Evolutionary conservation across 2,329 filamentous ascomycete species (phyloP).

Genomic region (Beauveria caledonica): DNA sequence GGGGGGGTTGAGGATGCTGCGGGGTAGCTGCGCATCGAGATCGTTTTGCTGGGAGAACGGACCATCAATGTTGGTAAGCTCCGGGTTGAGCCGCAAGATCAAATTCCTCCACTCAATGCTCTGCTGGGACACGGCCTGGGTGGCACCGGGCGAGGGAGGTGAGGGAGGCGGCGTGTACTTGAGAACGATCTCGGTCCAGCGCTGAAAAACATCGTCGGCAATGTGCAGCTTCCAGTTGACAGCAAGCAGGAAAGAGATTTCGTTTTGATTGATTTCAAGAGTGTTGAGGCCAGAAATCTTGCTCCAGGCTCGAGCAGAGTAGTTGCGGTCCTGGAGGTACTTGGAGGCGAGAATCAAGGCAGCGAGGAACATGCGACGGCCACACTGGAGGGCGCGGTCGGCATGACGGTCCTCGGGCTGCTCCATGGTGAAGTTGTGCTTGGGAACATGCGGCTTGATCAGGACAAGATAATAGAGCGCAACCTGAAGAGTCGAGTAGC

Average conservation of each 20-base stretch:
- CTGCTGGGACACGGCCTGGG: conserved; percentile 37
- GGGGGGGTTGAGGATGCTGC: conserved; percentile 36
- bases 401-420: conserved; percentile 65
- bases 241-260: conserved; percentile 81
- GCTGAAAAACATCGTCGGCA: conserved; percentile 76
- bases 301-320: conserved; percentile 95
- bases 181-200: conserved; percentile 88
- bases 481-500: conserved; percentile 95
- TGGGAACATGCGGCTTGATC: conserved; percentile 83
- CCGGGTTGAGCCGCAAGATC: conserved; percentile 47
- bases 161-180: conserved; percentile 70
- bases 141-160: conserved; percentile 45
- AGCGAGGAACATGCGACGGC: conserved; percentile 92
- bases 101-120: conserved; percentile 50
- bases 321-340: conserved; percentile 96
- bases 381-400: conserved; percentile 81
- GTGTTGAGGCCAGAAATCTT: conserved; percentile 97
- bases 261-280: conserved; percentile 92
- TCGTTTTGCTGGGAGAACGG: conserved; percentile 34
- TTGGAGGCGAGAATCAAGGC: conserved; percentile 94
- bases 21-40: conserved; percentile 30
- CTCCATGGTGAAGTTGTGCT: conserved; percentile 77
- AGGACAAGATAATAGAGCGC: conserved; percentile 93
- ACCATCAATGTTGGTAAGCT: conserved; percentile 50
- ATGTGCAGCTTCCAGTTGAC: conserved; percentile 96